Conservation (phyloP, 2,329 filamentous ascomycete species). For the Colletotrichum falcatum region DNA sequence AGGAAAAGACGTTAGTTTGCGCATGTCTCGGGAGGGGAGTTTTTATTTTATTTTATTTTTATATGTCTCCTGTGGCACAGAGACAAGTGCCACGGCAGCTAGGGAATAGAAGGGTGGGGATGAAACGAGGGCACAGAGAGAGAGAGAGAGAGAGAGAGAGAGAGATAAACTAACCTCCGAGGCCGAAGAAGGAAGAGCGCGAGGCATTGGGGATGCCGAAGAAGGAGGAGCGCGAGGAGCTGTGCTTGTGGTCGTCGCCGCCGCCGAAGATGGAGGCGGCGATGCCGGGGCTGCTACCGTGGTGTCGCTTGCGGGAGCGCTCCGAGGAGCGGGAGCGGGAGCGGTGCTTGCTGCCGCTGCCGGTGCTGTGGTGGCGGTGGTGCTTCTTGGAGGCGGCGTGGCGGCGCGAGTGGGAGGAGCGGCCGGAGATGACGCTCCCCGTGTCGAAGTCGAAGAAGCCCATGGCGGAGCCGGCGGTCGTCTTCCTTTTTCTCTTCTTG, state of each 20-base stretch:
- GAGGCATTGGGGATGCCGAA: slow-evolving; percentile 60
- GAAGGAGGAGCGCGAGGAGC: slow-evolving; percentile 58
- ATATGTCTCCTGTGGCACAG: not conserved
- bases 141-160: slow-evolving; percentile 29
- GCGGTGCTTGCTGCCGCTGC: slow-evolving; percentile 52
- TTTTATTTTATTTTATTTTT: no score
- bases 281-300: slow-evolving; percentile 47
- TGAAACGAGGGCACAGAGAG: no score
- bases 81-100: not conserved
- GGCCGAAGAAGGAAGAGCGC: slow-evolving; percentile 60
- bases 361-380: slow-evolving; percentile 38
- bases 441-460: slow-evolving; percentile 42
- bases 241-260: slow-evolving; percentile 53
- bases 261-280: slow-evolving; percentile 59
- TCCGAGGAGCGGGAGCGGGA: slow-evolving; percentile 56
- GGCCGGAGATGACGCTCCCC: slow-evolving; percentile 39
- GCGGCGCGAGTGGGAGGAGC: slow-evolving; percentile 41
- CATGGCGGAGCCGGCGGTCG: slow-evolving; percentile 31
- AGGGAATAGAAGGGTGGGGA: not conserved
- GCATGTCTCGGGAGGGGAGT: not conserved
- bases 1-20: not conserved
- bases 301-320: slow-evolving; percentile 50
- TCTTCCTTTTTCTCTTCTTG: not conserved
- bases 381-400: slow-evolving; percentile 39
- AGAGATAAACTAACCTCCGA: slow-evolving; percentile 49